phyloP scores from a whole-genome alignment of 371 early-diverging fungal genomes.

The Rhizopus microsporus region DNA sequence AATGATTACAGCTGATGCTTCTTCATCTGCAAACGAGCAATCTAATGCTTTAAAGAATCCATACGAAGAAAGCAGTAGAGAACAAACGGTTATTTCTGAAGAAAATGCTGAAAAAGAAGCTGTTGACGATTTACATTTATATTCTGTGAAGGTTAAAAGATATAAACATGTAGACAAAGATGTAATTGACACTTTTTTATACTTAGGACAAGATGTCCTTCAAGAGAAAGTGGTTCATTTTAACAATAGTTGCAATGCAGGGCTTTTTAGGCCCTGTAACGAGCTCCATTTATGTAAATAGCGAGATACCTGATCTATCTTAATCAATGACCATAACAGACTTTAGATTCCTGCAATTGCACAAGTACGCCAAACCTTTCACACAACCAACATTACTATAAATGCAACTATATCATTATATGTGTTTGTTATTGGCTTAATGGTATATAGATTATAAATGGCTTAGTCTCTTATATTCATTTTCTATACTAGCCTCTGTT shows the following conservation, averaged over 20 bases:
- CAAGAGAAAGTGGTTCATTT: constrained; percentile 38
- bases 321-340: not conserved
- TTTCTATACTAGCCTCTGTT: constrained; percentile 51
- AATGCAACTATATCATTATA: constrained; percentile 50
- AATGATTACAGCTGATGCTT: constrained; percentile 11
- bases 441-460: constrained; percentile 21
- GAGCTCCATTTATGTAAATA: constrained; percentile 48
- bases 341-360: constrained; percentile 46
- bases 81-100: not conserved
- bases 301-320: not conserved
- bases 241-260: constrained; percentile 45
- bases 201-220: constrained; percentile 12
- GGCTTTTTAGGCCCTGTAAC: constrained; percentile 53
- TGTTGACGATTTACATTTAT: constrained; percentile 2
- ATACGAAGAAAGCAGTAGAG: not conserved
- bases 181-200: not conserved
- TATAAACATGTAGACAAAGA: not conserved
- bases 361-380: constrained; percentile 35
- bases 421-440: constrained; percentile 43
- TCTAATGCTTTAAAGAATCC: not conserved
- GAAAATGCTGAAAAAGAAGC: not conserved
- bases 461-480: not conserved
- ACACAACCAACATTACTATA: constrained; percentile 35
- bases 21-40: constrained; percentile 6
- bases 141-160: constrained; percentile 7